These are phyloP conservation scores for Blastocystis sp. DNA, from an alignment of 352 stramenopile species.

Conservation along the genomic window DNA sequence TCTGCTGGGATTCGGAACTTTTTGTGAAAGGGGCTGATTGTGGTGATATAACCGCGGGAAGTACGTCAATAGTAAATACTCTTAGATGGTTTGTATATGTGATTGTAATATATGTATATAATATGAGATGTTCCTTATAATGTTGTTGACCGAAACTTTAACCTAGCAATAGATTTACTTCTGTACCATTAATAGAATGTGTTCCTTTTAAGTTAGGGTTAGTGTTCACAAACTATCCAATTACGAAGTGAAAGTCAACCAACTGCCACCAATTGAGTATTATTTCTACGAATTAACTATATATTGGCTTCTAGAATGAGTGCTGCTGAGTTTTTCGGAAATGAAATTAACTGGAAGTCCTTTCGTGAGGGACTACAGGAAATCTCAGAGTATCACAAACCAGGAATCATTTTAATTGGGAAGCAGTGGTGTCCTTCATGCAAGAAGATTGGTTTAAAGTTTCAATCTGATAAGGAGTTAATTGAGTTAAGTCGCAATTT, in stretches of 20 bases:
- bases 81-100: too few species aligned
- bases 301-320: neutral
- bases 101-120: too few species aligned
- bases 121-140: too few species aligned
- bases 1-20: neutral
- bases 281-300: neutral
- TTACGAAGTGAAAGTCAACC: neutral
- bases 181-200: too few species aligned
- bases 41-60: neutral
- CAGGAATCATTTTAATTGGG: constrained; percentile 30
- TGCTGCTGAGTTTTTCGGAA: neutral
- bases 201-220: too few species aligned
- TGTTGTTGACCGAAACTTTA: too few species aligned
- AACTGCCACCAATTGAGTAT: neutral
- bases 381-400: neutral
- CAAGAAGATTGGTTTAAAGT: neutral
- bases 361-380: constrained; percentile 1
- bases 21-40: neutral
- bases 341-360: neutral
- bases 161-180: too few species aligned
- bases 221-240: too few species aligned
- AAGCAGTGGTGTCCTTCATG: neutral
- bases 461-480: neutral
- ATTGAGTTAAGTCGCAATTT: neutral
- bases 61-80: too few species aligned